Evolutionary conservation across 441 rosid species (phyloP), one percentile per base, ranked within the genome.

Genomic region (Mallotus repandus): DNA sequence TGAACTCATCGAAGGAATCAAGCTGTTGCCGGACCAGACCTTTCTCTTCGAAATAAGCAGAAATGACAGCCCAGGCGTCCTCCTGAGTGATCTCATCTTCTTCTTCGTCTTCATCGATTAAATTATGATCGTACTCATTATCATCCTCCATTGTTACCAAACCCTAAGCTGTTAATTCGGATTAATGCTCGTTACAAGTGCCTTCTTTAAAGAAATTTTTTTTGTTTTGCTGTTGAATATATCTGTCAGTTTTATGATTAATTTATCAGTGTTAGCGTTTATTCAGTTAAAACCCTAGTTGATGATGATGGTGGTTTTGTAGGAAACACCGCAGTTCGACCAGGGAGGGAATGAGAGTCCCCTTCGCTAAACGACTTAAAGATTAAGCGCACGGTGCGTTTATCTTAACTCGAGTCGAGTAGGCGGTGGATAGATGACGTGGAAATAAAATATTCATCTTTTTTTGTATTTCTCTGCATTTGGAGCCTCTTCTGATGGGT

Each of bases 1-100:
- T 95, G 60, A 95, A 95, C 84, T 95, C 99, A 43, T 96, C 97
- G 84, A 96, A 96, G 0, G 97, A 91, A 70, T 96, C 97, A 62
- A 96, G 93, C 84, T 93, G 97, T 73, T 96, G 99, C 12, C 97
- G 88, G 62, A 93, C 99, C 78, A 96, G 76, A 22, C 99, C 98
- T 81, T 96, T 93, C 76, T 93, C 98, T 78, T 96, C 97, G 80
- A 96, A 96, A 63, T 93, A 96, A 15, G 99, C 96, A 2, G 97
- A 96, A 53, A 93, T 93, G 6, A 96, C 97, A 0, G 97, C 92
- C 97, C 97, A 93, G 0, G 97, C 97, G 63, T 96, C 98, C 73
- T 96, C 98, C 81, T 91, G 97, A 0, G 97, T 90, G 66, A 96
- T 96, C 14, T 93, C 96, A 35, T 88, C 97, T 4, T 89, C 94